Evolutionary conservation across 768 basidiomycete species (phyloP).

Genomic region (Mycena albidolilacea): DNA sequence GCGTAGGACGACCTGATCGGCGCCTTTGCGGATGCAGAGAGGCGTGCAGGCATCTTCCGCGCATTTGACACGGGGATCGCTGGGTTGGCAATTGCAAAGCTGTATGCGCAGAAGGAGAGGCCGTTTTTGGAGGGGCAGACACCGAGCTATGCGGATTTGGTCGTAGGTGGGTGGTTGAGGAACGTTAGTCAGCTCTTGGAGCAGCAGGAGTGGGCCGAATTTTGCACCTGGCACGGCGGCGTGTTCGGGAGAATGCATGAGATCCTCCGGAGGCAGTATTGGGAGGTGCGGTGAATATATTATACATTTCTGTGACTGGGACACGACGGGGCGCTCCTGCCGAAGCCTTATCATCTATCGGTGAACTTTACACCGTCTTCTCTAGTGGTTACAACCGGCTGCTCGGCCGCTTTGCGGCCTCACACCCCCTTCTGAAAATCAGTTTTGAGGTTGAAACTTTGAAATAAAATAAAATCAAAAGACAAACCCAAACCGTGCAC

Average conservation of each 20-base stretch:
- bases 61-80: constrained; percentile 11
- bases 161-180: constrained; percentile 32
- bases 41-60: not conserved
- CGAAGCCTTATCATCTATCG: too few relatives aligned
- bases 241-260: constrained; percentile 32
- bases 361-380: too few relatives aligned
- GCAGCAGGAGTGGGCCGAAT: constrained; percentile 30
- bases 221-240: constrained; percentile 34
- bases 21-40: constrained; percentile 9
- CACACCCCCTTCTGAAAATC: too few relatives aligned
- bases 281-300: constrained; percentile 28
- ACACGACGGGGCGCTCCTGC: too few relatives aligned
- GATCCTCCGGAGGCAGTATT: constrained; percentile 27
- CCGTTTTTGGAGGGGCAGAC: constrained; percentile 31
- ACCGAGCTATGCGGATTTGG: constrained; percentile 31
- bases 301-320: not conserved
- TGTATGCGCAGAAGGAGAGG: constrained; percentile 25
- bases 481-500: too few relatives aligned
- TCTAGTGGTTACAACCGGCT: too few relatives aligned
- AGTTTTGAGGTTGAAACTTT: too few relatives aligned
- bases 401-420: too few relatives aligned
- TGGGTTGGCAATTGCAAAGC: constrained; percentile 1
- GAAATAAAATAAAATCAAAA: too few relatives aligned
- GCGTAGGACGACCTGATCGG: constrained; percentile 28
- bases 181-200: constrained; percentile 8